These are phyloP conservation scores for Tricholomella constricta DNA, from an alignment of 768 basidiomycete species.

Conservation along the genomic window DNA sequence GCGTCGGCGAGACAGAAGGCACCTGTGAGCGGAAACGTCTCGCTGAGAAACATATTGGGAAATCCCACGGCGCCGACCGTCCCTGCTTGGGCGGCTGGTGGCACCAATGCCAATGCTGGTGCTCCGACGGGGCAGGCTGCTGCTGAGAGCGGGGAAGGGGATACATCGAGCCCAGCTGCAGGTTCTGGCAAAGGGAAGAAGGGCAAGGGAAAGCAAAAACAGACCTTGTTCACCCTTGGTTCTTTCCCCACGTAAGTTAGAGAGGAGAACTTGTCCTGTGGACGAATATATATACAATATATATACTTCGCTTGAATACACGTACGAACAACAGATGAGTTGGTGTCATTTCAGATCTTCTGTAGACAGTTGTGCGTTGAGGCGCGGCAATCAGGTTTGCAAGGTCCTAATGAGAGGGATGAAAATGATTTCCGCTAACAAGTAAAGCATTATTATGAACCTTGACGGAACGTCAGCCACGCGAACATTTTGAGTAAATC, in stretches of 20 bases:
- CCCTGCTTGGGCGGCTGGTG: slow-evolving; percentile 40
- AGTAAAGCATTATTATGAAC: neutral
- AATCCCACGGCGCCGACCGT: slow-evolving; percentile 35
- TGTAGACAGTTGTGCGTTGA: no score
- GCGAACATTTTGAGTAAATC: neutral
- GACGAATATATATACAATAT: neutral
- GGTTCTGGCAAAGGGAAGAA: slow-evolving; percentile 60
- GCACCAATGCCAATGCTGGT: slow-evolving; percentile 14
- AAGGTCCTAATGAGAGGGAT: neutral
- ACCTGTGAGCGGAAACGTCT: slow-evolving; percentile 61
- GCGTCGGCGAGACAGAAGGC: slow-evolving; percentile 41
- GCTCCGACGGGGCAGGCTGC: slow-evolving; percentile 8
- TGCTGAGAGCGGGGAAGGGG: slow-evolving; percentile 11
- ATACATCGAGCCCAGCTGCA: slow-evolving; percentile 7
- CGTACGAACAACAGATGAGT: no score
- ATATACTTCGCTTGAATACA: no score
- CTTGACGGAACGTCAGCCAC: neutral
- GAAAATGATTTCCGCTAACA: neutral
- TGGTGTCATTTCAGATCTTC: neutral
- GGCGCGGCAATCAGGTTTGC: no score
- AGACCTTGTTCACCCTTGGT: slow-evolving; percentile 76
- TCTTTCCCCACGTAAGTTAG: slow-evolving; percentile 37
- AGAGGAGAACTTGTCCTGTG: no score
- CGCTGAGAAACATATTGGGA: slow-evolving; percentile 68
- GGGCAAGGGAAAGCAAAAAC: slow-evolving; percentile 81